Base-by-base conservation (phyloP, 1,139 yeast genomes). In the Pichia sp. region DNA sequence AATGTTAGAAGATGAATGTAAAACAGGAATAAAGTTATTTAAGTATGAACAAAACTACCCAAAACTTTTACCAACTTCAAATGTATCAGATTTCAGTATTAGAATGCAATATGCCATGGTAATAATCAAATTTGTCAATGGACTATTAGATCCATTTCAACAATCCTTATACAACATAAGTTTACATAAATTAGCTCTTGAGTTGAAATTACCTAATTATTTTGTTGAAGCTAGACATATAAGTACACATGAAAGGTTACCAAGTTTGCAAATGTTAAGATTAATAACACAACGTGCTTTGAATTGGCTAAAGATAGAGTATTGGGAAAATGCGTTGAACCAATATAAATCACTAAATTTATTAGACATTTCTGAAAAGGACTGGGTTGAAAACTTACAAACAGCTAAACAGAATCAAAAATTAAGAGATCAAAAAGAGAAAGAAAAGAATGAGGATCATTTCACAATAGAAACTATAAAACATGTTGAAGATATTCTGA, bases 141-240 rank as follows among this genome's bases (percentile, higher is more conserved):
- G 97, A 1, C 63, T 88, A 22, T 63, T 93, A 33, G 99, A 93
- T 57, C 94, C 95, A 0, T 73, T 74, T 37, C 98, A 91, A 59
- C 86, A 80, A 53, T 76, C 89, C 0, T 75, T 71, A 40, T 82
- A 68, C 56, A 96, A 95, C 0, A 74, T 84, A 18, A 91, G 97
- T 3, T 65, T 91, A 53, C 83, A 82, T 50, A 70, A 72, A 6
- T 63, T 91, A 25, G 98, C 98, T 0, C 74, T 68, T 40, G 70
- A 73, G 31, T 63, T 86, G 19, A 75, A 76, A 1, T 64, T 93
- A 19, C 96, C 98, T 0, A 72, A 82, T 27, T 76, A 75, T 55
- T 88, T 93, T 62, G 98, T 93, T 0, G 98, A 93, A 57, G 58
- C 88, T 31, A 68, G 99, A 48, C 98, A 93, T 60, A 75, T 78